Evolutionary conservation across 768 basidiomycete genomes (phyloP).

Genomic region (Strobilomyces echinocephalus): DNA sequence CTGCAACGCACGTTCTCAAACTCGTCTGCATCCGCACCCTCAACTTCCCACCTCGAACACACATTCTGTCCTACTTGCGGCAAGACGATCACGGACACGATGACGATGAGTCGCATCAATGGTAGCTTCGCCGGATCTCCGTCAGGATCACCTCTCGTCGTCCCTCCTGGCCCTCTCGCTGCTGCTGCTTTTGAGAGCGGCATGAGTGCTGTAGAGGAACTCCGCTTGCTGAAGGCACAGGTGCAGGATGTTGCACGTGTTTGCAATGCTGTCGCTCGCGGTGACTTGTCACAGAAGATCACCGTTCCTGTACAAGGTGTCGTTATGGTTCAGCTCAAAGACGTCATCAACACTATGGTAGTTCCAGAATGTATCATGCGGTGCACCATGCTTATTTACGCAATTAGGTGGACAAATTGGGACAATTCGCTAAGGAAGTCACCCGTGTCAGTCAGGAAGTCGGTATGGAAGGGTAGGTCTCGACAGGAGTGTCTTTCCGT

Average conservation of each 20-base stretch:
- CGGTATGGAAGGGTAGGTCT: conserved; percentile 65
- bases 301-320: conserved; percentile 74
- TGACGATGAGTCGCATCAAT: conserved; percentile 32
- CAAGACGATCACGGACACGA: conserved; percentile 42
- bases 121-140: conserved; percentile 24
- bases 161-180: conserved; percentile 53
- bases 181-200: conserved; percentile 54
- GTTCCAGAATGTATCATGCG: background rate
- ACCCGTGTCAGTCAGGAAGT: conserved; percentile 84
- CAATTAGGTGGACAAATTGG: conserved; percentile 59
- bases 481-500: conserved; percentile 5
- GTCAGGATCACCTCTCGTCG: conserved; percentile 39
- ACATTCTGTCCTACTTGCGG: conserved; percentile 54
- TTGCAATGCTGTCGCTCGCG: conserved; percentile 74
- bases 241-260: conserved; percentile 79
- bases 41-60: conserved; percentile 39
- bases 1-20: conserved; percentile 30
- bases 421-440: conserved; percentile 88
- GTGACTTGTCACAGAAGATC: conserved; percentile 74
- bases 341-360: conserved; percentile 69
- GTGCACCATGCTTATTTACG: conserved; percentile 11
- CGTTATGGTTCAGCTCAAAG: conserved; percentile 78
- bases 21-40: conserved; percentile 40
- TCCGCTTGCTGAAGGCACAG: conserved; percentile 76
- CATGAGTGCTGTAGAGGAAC: conserved; percentile 71